phyloP scores from a whole-genome alignment of 2,329 filamentous ascomycete species.

The Leptographium radiaticola region DNA sequence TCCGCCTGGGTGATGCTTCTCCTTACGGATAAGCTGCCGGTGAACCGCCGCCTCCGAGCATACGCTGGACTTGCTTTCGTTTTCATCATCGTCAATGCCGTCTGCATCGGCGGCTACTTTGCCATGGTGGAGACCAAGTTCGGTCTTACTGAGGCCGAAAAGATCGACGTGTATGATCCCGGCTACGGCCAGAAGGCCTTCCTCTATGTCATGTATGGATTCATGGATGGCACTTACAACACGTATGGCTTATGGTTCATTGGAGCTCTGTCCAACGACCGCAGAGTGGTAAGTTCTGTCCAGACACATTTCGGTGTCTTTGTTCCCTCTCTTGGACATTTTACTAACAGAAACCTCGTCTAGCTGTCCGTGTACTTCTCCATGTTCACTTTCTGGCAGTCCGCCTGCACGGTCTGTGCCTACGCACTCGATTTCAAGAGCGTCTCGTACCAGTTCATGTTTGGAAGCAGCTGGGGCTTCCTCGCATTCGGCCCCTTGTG shows the following conservation, averaged over 20 bases:
- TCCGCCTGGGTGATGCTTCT: conserved; percentile 2
- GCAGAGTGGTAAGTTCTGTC: not conserved
- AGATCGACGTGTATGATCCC: not conserved
- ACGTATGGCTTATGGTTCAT: not conserved
- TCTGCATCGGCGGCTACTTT: conserved; percentile 1
- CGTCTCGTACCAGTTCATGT: conserved; percentile 1
- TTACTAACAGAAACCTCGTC: not conserved
- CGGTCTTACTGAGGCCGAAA: not conserved
- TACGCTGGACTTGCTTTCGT: not conserved
- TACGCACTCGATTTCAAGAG: not conserved
- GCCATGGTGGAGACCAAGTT: conserved; percentile 1
- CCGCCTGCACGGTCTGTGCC: not conserved
- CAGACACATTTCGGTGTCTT: not conserved
- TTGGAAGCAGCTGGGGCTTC: conserved; percentile 1
- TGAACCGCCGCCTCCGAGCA: not conserved
- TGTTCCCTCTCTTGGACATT: not conserved
- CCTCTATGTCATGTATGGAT: conserved; percentile 1
- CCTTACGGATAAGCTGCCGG: not conserved
- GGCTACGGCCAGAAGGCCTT: not conserved
- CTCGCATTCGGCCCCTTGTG: not conserved
- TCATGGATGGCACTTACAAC: not conserved
- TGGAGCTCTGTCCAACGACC: not conserved
- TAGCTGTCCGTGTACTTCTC: not conserved
- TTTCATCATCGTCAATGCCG: not conserved
- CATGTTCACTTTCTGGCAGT: not conserved